Evolutionary conservation across 2,329 filamentous ascomycete species (phyloP), one percentile per base, ranked within the genome.

Genomic region (Arthrinium phaeospermum): DNA sequence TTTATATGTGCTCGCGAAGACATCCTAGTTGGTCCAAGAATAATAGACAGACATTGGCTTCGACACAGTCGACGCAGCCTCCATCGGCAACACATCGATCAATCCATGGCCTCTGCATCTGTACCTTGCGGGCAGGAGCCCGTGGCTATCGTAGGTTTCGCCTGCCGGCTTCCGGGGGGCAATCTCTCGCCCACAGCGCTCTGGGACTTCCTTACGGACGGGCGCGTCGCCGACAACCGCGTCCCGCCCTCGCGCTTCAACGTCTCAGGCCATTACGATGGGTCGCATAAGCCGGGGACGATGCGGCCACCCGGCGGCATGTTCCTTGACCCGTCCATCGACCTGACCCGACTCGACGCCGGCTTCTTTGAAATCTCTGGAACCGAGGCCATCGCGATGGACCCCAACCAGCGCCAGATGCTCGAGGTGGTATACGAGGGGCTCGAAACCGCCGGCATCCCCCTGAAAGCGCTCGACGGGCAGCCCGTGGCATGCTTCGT

Each of bases 111-210:
- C 34, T n/a, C n/a, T n/a, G n/a, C n/a, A n/a, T 7, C 34, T 37
- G 34, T 37, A 37, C 7, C 4, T 7, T 37, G 34, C 34, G 34
- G 34, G 22, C 47, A 24, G 46, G 78, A 0, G 81, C 82, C 83
- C 24, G 79, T 86, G 30, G 85, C 85, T 37, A 79, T 87, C 22
- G 77, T 87, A 13, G 84, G 85, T 44, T 78, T 82, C 7, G 83
- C 80, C 3, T 86, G 84, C 75, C 80, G 85, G 0, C 82, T 86
- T 3, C 83, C 85, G 0, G 84, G 84, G 0, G 76, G 76, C 47
- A 79, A 79, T 45, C 76, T 75, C 34, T 46, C 78, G 77, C 3
- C 82, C 82, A 1, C 75, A 1, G 78, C 78, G 61, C 76, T 85
- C 1, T 85, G 84, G 83, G 75, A 83, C 2, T 80, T 84, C 68